Evolutionary conservation across 2,329 filamentous ascomycete genomes (phyloP), one percentile per base, ranked within the genome.

Genomic region (Botrytis elliptica): DNA sequence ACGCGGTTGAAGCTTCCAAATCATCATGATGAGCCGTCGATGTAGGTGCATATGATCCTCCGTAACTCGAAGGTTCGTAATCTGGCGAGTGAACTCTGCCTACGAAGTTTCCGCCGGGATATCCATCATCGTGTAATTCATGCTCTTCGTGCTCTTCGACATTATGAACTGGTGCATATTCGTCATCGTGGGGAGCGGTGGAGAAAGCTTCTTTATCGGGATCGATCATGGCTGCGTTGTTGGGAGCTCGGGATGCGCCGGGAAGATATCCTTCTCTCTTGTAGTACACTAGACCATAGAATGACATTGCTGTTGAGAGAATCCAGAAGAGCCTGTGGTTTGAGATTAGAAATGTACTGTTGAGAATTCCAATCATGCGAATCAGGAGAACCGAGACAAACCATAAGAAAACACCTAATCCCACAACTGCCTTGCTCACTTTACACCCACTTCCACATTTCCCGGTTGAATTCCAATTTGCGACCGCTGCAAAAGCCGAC

Each of bases 141-240:
- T 80, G 77, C 10, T 75, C 69, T 38, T 80, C 79, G 29, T 80
- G 78, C 7, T 79, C 77, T 66, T 81, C 80, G 12, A 73, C 81
- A 75, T 88, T 84, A 81, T 89, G 85, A 75, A 91, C 86, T 22
- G 88, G 88, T 69, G 89, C 88, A 78, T 91, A 91, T 62, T 91
- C 89, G 76, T 91, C 89, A 77, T 89, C 89, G 79, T 90, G 87
- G n/a, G 88, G 88, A 22, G 88, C 88, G 82, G 89, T 90, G 73
- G 88, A 90, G 83, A 92, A 92, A 74, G 89, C 89, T 42, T 89
- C 89, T 84, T 91, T 91, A 81, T 92, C 89, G 0, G 90, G 90
- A 80, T 91, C 90, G 77, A 91, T 91, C 83, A 88, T 78, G 80
- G 83, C 76, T 3, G 80, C 79, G 70, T 80, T 81, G 46, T 75